Evolutionary conservation across 805 yeast species (phyloP).

Genomic region (Ogataea salicorniae): DNA sequence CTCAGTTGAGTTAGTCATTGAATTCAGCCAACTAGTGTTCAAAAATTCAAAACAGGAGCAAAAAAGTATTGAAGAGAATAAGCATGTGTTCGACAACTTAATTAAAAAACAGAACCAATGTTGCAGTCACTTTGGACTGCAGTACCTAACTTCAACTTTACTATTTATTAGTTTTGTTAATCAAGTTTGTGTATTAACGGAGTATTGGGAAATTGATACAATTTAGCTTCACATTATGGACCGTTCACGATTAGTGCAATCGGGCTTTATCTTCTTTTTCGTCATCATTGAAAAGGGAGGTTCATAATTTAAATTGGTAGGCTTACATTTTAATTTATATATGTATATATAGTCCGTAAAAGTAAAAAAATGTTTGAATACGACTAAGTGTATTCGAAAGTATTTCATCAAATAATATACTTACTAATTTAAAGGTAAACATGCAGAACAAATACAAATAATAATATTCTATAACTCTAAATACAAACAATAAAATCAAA

Average conservation of each 20-base stretch:
- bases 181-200: slow-evolving; percentile 47
- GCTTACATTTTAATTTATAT: background rate
- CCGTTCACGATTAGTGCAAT: too few species aligned
- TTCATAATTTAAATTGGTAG: background rate
- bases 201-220: slow-evolving; percentile 43
- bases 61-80: background rate
- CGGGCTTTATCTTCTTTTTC: slow-evolving; percentile 1
- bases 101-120: slow-evolving; percentile 34
- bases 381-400: too few species aligned
- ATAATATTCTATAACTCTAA: background rate
- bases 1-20: too few species aligned
- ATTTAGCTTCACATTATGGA: too few species aligned
- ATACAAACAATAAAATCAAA: background rate
- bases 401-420: too few species aligned
- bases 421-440: too few species aligned
- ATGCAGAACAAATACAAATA: background rate
- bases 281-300: background rate
- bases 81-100: background rate
- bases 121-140: slow-evolving; percentile 50
- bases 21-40: too few species aligned
- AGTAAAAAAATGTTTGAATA: too few species aligned
- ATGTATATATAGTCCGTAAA: too few species aligned
- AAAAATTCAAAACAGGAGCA: too few species aligned
- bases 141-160: slow-evolving; percentile 35
- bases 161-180: slow-evolving; percentile 4